phyloP scores from a whole-genome alignment of 2,329 filamentous ascomycete species.

The Colletotrichum lindemuthianum region DNA sequence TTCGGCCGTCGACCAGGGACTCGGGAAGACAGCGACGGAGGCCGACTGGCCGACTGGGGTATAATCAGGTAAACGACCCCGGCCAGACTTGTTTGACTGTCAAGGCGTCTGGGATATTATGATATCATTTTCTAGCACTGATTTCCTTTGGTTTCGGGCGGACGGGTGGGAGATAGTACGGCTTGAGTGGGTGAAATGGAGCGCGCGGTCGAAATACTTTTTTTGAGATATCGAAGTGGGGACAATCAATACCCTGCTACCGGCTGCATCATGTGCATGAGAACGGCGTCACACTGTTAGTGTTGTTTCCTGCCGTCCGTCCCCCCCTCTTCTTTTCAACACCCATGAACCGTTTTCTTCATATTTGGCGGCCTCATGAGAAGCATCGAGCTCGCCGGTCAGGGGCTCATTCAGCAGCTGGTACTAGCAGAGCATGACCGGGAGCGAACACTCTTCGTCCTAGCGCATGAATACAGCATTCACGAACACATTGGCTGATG shows the following conservation, averaged over 20 bases:
- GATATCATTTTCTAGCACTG: slow-evolving; percentile 1
- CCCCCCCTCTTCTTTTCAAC: neutral
- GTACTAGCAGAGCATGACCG: too few relatives aligned
- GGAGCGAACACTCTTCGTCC: too few relatives aligned
- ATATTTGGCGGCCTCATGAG: neutral
- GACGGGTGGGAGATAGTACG: slow-evolving; percentile 7
- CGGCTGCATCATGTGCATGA: slow-evolving; percentile 33
- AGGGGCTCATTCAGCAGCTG: too few relatives aligned
- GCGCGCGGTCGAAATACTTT: slow-evolving; percentile 9
- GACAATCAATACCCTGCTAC: slow-evolving; percentile 30
- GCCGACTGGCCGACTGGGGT: slow-evolving; percentile 80
- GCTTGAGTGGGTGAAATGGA: slow-evolving; percentile 7
- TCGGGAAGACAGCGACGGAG: slow-evolving; percentile 73
- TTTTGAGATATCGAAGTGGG: slow-evolving; percentile 14
- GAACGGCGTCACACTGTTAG: slow-evolving; percentile 29
- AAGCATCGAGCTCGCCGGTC: too few relatives aligned
- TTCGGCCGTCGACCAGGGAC: slow-evolving; percentile 85
- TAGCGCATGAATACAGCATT: too few relatives aligned
- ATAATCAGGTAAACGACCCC: slow-evolving; percentile 72
- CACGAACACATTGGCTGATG: too few relatives aligned
- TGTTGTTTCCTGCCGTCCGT: neutral
- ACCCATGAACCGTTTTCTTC: neutral
- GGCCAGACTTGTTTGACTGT: neutral
- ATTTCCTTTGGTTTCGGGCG: slow-evolving; percentile 6
- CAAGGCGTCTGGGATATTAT: neutral